A percentile compares a stretch with the other conserved stretches of the same genome.
phyloP scores from a whole-genome alignment of 768 basidiomycete species.

The Chalciporus pseudorubinellus region DNA sequence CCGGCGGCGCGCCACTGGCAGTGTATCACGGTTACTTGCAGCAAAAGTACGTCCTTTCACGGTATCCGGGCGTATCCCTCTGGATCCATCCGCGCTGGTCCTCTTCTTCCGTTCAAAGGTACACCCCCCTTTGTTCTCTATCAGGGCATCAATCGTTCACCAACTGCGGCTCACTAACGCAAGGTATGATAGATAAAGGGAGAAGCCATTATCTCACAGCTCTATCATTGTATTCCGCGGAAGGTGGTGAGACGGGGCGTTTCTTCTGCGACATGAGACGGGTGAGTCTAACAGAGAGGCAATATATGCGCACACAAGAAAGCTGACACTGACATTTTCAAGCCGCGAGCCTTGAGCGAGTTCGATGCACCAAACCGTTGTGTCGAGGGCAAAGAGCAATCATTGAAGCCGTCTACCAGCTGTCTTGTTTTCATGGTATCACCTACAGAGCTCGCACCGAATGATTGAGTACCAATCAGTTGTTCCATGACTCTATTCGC shows the following conservation, averaged over 20 bases:
- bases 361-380: conserved; percentile 4
- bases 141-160: neutral
- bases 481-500: neutral
- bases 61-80: conserved; percentile 63
- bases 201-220: conserved; percentile 12
- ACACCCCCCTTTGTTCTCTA: conserved; percentile 15
- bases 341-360: conserved; percentile 18
- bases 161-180: neutral
- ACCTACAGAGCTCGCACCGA: conserved; percentile 39
- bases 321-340: conserved; percentile 10
- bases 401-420: neutral
- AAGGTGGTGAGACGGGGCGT: conserved; percentile 12
- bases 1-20: no score
- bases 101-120: conserved; percentile 83
- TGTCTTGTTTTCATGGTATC: neutral
- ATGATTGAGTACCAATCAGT: conserved; percentile 38
- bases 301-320: neutral
- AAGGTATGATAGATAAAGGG: conserved; percentile 1
- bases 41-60: conserved; percentile 64
- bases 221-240: neutral
- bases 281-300: neutral
- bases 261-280: conserved; percentile 9
- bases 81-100: conserved; percentile 64
- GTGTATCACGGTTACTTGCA: conserved; percentile 52
- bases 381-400: neutral